Percentiles rank a stretch among this genome's conserved stretches.
Evolutionary conservation across 306 rosid genomes (phyloP).

Genomic region (Notholithocarpus densiflorus): DNA sequence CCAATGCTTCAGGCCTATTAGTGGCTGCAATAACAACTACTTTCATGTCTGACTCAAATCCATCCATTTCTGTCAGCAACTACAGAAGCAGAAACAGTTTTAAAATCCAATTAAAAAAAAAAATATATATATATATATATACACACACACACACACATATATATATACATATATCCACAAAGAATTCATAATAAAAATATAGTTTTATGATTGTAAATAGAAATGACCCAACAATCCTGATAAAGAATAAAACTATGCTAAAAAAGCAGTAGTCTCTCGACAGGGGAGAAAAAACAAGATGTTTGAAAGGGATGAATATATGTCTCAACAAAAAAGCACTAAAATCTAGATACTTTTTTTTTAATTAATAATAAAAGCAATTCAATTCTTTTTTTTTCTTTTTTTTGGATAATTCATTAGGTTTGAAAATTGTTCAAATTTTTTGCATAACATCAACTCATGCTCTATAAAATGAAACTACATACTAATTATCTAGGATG

Average conservation of each 20-base stretch:
- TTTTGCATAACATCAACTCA: neutral
- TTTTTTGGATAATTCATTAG: neutral
- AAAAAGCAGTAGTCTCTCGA: neutral
- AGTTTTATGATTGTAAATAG: neutral
- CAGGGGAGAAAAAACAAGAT: neutral
- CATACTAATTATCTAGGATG: neutral
- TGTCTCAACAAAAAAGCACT: neutral
- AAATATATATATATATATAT: too few species aligned
- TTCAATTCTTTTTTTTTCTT: neutral
- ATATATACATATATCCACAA: neutral
- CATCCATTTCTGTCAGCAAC: conserved; percentile 99
- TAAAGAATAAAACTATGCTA: conserved; percentile 1
- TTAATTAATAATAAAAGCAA: neutral
- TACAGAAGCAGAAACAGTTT: conserved; percentile 24
- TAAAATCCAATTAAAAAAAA: conserved; percentile 17
- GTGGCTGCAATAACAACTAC: conserved; percentile 94
- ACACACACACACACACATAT: too few species aligned
- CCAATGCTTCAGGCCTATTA: conserved; percentile 87
- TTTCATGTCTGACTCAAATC: conserved; percentile 87
- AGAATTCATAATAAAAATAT: neutral
- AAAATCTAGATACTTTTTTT: too few species aligned
- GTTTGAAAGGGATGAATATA: neutral
- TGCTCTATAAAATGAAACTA: neutral
- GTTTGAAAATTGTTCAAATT: neutral
- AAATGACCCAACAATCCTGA: neutral